A percentile compares a stretch with the other conserved stretches of the same genome.
phyloP scores from a whole-genome alignment of 225 moss, liverwort and hornwort genomes.

The Pseudoscleropodium purum region DNA sequence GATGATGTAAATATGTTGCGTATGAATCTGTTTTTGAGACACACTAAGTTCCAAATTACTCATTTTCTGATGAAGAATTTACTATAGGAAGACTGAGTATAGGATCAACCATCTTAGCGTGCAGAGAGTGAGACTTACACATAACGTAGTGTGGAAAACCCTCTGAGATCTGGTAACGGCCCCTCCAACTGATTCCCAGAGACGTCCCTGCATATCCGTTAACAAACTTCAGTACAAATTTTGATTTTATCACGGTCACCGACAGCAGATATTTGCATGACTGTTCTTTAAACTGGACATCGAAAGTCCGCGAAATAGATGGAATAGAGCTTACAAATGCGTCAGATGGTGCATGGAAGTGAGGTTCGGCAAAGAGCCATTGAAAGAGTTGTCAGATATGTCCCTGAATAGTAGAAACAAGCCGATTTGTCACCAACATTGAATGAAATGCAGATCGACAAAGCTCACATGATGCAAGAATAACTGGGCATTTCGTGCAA shows the following conservation, averaged over 20 bases:
- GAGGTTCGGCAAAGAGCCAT: background rate
- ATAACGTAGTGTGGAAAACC: background rate
- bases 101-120: background rate
- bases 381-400: background rate
- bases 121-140: background rate
- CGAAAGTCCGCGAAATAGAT: background rate
- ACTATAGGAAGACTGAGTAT: background rate
- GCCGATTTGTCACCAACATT: background rate
- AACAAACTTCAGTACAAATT: background rate
- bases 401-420: background rate
- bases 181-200: slow-evolving; percentile 12
- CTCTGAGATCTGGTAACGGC: background rate
- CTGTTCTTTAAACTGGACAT: background rate
- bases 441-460: background rate
- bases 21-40: too few relatives aligned
- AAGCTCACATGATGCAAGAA: background rate
- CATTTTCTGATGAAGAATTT: background rate
- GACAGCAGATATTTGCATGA: background rate
- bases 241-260: background rate
- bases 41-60: background rate
- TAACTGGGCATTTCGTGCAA: background rate
- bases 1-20: background rate
- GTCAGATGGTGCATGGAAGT: background rate
- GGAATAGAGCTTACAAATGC: background rate
- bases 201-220: slow-evolving; percentile 1